These are phyloP conservation scores for Trichoderma asperelloides DNA, from an alignment of 495 filamentous ascomycete genomes.

Conservation along the genomic window DNA sequence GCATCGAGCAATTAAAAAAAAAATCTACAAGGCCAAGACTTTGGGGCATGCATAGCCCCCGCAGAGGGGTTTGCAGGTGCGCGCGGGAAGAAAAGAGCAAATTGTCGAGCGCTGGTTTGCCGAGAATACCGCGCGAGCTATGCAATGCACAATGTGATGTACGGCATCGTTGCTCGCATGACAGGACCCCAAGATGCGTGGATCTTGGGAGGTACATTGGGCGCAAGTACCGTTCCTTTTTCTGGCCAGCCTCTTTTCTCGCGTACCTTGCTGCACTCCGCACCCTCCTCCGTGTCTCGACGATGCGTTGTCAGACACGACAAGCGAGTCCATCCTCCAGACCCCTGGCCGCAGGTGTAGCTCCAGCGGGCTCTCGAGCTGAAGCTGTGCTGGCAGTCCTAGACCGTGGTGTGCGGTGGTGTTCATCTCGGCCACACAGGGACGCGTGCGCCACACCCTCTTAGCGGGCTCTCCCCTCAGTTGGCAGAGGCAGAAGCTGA, in stretches of 20 bases:
- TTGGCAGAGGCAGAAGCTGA: neutral
- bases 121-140: neutral
- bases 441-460: neutral
- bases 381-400: neutral
- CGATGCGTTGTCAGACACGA: too few relatives aligned
- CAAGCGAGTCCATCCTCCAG: too few relatives aligned
- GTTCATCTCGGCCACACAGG: neutral
- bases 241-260: too few relatives aligned
- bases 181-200: neutral
- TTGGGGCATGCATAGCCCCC: neutral
- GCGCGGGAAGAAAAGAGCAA: neutral
- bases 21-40: neutral
- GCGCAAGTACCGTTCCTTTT: neutral
- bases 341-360: too few relatives aligned
- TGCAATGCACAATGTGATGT: neutral
- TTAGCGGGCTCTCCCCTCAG: neutral
- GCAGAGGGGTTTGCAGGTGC: neutral
- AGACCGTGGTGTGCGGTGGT: neutral
- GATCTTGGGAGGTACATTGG: neutral
- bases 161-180: conserved; percentile 2
- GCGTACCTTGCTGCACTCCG: neutral
- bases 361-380: too few relatives aligned
- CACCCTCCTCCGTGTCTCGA: neutral
- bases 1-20: neutral
- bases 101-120: neutral